phyloP scores from a whole-genome alignment of 83 land plant species.

The Diphasiastrum complanatum region DNA sequence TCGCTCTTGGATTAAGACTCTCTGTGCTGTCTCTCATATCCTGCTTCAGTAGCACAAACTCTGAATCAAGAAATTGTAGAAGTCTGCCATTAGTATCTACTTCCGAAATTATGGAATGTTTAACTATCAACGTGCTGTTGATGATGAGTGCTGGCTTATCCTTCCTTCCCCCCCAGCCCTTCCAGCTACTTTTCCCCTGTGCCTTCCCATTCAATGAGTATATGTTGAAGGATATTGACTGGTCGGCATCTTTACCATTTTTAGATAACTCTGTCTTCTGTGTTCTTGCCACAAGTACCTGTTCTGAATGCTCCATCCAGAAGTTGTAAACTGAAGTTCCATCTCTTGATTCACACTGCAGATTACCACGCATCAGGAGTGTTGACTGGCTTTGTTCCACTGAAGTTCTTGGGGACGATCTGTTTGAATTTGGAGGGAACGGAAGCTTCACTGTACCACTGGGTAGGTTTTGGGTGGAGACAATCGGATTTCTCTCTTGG shows the following conservation, averaged over 20 bases:
- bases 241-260: neutral
- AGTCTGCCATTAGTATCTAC: neutral
- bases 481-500: too few species aligned
- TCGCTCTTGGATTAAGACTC: neutral
- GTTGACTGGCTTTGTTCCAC: too few species aligned
- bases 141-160: conserved; percentile 3
- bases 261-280: neutral
- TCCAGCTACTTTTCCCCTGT: conserved; percentile 9
- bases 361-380: conserved; percentile 2
- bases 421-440: too few species aligned
- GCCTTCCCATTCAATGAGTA: neutral
- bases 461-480: too few species aligned
- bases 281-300: conserved; percentile 5
- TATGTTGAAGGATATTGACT: conserved; percentile 1
- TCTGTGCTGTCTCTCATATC: neutral
- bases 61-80: neutral
- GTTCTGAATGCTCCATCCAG: conserved; percentile 5
- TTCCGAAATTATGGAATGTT: neutral
- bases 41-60: conserved; percentile 6
- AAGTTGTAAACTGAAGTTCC: conserved; percentile 6
- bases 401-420: too few species aligned
- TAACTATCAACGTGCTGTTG: conserved; percentile 2
- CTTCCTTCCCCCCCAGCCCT: conserved; percentile 4
- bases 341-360: conserved; percentile 5
- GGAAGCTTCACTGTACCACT: too few species aligned